Conservation (phyloP, 2,329 filamentous ascomycete species). For the Thielaviopsis punctulata region DNA sequence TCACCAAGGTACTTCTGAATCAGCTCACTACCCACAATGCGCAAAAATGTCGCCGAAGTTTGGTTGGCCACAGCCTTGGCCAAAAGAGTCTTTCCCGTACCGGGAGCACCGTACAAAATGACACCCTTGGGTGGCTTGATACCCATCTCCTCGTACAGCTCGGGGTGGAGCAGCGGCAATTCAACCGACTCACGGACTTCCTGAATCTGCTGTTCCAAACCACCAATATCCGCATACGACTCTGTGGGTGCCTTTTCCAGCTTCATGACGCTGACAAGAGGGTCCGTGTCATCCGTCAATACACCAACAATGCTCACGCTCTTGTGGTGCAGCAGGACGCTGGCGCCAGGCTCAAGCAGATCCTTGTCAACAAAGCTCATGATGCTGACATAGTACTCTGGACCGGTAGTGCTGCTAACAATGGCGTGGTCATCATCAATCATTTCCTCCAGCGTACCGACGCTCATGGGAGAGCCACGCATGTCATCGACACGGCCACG, state of each 20-base stretch:
- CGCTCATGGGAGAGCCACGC: slow-evolving; percentile 96
- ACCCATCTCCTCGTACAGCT: slow-evolving; percentile 98
- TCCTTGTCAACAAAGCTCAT: slow-evolving; percentile 99
- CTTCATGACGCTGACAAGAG: slow-evolving; percentile 96
- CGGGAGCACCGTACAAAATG: slow-evolving; percentile 91
- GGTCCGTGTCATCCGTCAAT: slow-evolving; percentile 88
- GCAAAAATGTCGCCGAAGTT: slow-evolving; percentile 94
- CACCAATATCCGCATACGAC: slow-evolving; percentile 96
- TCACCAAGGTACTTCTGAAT: slow-evolving; percentile 99
- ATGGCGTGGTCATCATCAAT: slow-evolving; percentile 99
- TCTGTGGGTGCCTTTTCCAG: slow-evolving; percentile 96
- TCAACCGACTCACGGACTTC: slow-evolving; percentile 96
- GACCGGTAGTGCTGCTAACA: slow-evolving; percentile 89
- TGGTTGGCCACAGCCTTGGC: slow-evolving; percentile 97
- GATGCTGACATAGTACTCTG: slow-evolving; percentile 98
- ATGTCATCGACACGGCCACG: slow-evolving; percentile 91
- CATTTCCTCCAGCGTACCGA: slow-evolving; percentile 93
- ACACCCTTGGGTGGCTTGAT: slow-evolving; percentile 99
- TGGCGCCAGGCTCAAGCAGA: slow-evolving; percentile 85
- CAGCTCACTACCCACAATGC: slow-evolving; percentile 90
- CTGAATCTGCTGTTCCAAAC: slow-evolving; percentile 86
- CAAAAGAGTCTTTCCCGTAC: slow-evolving; percentile 88
- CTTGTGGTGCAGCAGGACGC: slow-evolving; percentile 91
- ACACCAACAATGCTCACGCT: slow-evolving; percentile 96
- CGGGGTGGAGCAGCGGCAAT: slow-evolving; percentile 81